A percentile compares a stretch with the other conserved stretches of the same genome.
These are phyloP conservation scores for Chenopodium suecicum DNA, from an alignment of 148 eudicot species.

Conservation along the genomic window DNA sequence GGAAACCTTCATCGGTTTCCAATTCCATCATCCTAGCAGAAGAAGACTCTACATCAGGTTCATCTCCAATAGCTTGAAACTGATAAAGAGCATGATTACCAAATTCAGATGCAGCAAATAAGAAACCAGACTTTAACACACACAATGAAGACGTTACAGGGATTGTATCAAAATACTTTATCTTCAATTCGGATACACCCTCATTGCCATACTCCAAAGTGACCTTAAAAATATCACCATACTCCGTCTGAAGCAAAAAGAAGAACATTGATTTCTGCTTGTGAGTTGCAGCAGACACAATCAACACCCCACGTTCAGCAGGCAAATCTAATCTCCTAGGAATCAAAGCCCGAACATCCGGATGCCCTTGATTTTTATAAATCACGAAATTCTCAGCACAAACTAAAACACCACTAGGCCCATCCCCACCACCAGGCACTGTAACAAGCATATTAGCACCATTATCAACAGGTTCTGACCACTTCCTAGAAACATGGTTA, in stretches of 20 bases:
- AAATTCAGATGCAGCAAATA: constrained; percentile 97
- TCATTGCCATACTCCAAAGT: constrained; percentile 76
- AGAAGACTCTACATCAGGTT: constrained; percentile 86
- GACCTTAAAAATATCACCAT: constrained; percentile 93
- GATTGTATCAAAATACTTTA: constrained; percentile 92
- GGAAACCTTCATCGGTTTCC: constrained; percentile 94
- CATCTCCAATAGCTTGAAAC: constrained; percentile 97
- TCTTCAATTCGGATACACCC: constrained; percentile 72
- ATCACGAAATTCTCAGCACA: constrained; percentile 98
- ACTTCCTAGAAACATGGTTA: constrained; percentile 97
- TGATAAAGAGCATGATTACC: constrained; percentile 96
- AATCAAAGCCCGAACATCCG: constrained; percentile 86
- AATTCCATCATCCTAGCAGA: constrained; percentile 76
- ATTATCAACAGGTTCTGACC: constrained; percentile 95
- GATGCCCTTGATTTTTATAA: constrained; percentile 93
- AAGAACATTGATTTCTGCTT: constrained; percentile 92
- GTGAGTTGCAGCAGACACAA: constrained; percentile 87
- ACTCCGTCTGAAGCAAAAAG: constrained; percentile 88
- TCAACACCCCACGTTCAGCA: constrained; percentile 81
- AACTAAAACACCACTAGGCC: constrained; percentile 96
- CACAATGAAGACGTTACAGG: constrained; percentile 85
- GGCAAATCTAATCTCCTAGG: constrained; percentile 92
- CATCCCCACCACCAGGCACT: constrained; percentile 97
- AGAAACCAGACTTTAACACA: constrained; percentile 81
- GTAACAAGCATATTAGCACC: constrained; percentile 96